Evolutionary conservation across 1,284 basidiomycete genomes (phyloP), one percentile per base, ranked within the genome.

Genomic region (Ustanciosporium gigantosporum): DNA sequence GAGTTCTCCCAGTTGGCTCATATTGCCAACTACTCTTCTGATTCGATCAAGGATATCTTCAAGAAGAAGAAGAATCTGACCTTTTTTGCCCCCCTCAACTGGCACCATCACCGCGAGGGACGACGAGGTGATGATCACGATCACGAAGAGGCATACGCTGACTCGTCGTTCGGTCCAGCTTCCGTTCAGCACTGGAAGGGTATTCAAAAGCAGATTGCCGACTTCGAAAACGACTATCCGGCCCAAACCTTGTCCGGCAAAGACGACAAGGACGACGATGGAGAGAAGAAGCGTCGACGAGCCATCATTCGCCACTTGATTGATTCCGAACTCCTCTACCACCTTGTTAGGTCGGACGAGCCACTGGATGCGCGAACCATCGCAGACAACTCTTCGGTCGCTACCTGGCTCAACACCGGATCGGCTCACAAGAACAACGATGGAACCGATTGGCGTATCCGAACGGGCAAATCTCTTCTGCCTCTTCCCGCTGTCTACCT

Each of bases 281-380:
- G 82, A 22, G 78, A 81, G 32, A 84, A 83, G 75, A 81, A 84
- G 68, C 79, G 82, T 22, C 69, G 86, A 47, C 82, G 83, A 64
- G 66, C 77, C 58, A 71, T 79, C 44, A 77, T 81, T 70, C 73
- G 74, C 41, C 80, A 81, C 57, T 81, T 88, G 51, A 76, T 86
- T 36, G 82, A 81, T 27, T 82, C 83, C 32, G 80, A 86, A 15
- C 76, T 87, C 5, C 80, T 82, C 25, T 88, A 88, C 76, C 86
- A 88, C 70, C 82, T 84, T 38, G 78, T 88, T 13, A 82, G 84
- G 13, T 74, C 80, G 23, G 78, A 79, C 16, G 25, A 20, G 5
- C 40, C 49, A 8, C 78, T 82, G 40, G 76, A 79, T 35, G 72
- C 77, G 1, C 59, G 64, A 23, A 76, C 81, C 16, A 81, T 88